Conservation (phyloP, 768 basidiomycete genomes). For the Mrakia gelida region DNA sequence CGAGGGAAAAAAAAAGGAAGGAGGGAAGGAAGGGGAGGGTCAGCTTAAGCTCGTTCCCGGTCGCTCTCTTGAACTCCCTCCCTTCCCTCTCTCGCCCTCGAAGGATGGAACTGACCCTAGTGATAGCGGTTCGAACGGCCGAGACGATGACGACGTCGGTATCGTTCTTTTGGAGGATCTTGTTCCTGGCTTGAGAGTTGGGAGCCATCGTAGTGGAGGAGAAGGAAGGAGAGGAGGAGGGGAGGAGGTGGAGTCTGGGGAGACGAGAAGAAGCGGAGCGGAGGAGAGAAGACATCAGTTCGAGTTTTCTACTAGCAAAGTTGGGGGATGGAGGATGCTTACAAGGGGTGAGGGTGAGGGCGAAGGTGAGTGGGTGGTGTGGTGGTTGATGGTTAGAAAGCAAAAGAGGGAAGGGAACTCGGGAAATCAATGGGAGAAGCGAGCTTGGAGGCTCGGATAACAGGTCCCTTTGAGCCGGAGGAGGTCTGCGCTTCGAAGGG, state of each 20-base stretch:
- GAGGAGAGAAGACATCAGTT: too few relatives aligned
- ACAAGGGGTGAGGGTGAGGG: neutral
- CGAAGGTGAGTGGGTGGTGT: neutral
- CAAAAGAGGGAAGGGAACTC: neutral
- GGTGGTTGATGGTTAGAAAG: conserved; percentile 4
- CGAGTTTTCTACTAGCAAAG: too few relatives aligned
- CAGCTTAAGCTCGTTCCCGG: neutral
- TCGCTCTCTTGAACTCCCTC: neutral
- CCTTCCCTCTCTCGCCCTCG: neutral
- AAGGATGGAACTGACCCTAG: conserved; percentile 59
- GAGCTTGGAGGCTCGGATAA: too few relatives aligned
- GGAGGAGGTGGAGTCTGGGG: neutral
- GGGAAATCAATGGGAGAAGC: neutral
- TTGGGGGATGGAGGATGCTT: neutral
- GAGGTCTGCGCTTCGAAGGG: too few relatives aligned
- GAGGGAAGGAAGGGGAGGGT: neutral
- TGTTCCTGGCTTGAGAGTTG: conserved; percentile 50
- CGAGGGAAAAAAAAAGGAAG: neutral
- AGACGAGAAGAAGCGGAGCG: neutral
- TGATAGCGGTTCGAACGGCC: conserved; percentile 84
- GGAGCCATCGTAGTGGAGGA: neutral
- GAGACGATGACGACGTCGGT: conserved; percentile 87
- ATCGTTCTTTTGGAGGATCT: conserved; percentile 65
- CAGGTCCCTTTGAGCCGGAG: too few relatives aligned
- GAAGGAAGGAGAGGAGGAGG: neutral